phyloP scores from a whole-genome alignment of 768 basidiomycete genomes.

The Trametes elegans region DNA sequence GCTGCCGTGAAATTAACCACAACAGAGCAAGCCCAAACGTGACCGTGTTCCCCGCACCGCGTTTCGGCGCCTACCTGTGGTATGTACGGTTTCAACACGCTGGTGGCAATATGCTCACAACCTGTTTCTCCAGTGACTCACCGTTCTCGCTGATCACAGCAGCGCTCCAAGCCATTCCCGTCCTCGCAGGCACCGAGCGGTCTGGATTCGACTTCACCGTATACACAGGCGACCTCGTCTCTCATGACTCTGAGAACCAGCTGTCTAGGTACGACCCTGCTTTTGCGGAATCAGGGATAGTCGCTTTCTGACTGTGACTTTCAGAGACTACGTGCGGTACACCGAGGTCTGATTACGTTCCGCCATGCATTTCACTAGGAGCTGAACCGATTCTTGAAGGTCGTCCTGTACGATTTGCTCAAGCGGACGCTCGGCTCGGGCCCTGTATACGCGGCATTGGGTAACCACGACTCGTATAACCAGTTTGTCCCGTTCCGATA shows the following conservation, averaged over 20 bases:
- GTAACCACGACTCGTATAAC: conserved; percentile 77
- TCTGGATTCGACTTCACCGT: conserved; percentile 64
- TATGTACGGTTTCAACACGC: conserved; percentile 20
- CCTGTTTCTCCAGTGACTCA: conserved; percentile 52
- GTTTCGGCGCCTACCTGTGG: conserved; percentile 67
- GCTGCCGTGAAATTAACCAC: conserved; percentile 57
- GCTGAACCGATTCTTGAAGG: conserved; percentile 36
- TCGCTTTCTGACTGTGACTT: not conserved
- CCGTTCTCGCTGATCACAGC: conserved; percentile 60
- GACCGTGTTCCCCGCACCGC: conserved; percentile 58
- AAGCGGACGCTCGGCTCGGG: conserved; percentile 59
- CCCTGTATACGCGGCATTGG: conserved; percentile 73
- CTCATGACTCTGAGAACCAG: conserved; percentile 68
- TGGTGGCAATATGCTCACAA: not conserved
- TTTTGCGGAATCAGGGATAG: not conserved
- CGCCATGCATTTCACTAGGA: not conserved
- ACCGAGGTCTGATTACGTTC: conserved; percentile 47
- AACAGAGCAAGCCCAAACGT: conserved; percentile 50
- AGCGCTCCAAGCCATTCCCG: conserved; percentile 65
- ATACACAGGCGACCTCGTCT: conserved; percentile 73
- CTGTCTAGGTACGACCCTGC: conserved; percentile 52
- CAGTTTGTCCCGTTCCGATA: too few species aligned
- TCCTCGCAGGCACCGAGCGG: conserved; percentile 55
- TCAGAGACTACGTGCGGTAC: conserved; percentile 58
- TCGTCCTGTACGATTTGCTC: conserved; percentile 65